Evolutionary conservation across 2,329 filamentous ascomycete species (phyloP).

Genomic region (Alternaria gaisen): DNA sequence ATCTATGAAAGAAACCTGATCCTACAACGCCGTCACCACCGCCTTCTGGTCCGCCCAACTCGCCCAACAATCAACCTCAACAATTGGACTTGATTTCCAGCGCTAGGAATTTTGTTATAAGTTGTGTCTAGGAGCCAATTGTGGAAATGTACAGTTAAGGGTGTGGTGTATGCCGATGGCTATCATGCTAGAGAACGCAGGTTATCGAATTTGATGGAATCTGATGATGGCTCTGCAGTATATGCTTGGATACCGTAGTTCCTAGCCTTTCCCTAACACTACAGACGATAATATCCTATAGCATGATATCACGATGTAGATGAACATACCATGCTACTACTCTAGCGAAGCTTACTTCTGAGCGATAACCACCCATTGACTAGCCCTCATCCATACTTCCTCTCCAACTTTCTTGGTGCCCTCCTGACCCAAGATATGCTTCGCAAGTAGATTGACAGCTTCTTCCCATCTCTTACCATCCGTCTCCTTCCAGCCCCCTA

Average conservation of each 20-base stretch:
- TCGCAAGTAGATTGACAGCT: conserved; percentile 34
- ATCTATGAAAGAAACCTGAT: neutral
- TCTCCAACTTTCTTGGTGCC: conserved; percentile 34
- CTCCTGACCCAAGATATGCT: conserved; percentile 26
- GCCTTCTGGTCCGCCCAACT: neutral
- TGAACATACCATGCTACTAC: neutral
- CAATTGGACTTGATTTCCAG: no score
- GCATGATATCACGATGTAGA: neutral
- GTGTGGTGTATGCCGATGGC: neutral
- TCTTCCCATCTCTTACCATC: conserved; percentile 44
- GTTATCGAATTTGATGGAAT: neutral
- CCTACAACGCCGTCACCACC: neutral
- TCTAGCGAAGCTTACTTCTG: conserved; percentile 22
- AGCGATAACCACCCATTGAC: conserved; percentile 42
- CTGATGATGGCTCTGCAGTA: neutral
- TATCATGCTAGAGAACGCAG: neutral
- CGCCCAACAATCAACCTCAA: neutral
- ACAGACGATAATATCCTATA: neutral
- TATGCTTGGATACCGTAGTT: neutral
- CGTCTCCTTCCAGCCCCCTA: conserved; percentile 35
- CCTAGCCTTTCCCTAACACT: neutral
- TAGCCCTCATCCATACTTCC: conserved; percentile 39
- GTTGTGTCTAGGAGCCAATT: neutral
- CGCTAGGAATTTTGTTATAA: neutral
- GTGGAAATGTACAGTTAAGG: neutral